Base-by-base conservation (phyloP, 2,329 filamentous ascomycete species). In the Chaetomium olivaceum region DNA sequence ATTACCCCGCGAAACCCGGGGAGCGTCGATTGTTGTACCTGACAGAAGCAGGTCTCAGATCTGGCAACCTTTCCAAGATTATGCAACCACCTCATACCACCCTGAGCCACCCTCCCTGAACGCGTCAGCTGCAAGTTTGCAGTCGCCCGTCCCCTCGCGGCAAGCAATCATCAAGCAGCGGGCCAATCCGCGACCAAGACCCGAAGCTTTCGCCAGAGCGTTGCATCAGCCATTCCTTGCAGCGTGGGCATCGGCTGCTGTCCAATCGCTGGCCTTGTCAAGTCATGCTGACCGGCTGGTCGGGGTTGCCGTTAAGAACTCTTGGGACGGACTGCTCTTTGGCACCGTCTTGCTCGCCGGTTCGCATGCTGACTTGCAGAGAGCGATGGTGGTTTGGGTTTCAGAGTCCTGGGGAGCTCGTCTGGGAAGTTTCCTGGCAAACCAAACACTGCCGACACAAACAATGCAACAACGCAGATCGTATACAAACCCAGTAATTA, bases 141-240 rank as follows among this genome's bases (percentile, higher is more conserved):
- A 21, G 27, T 27, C 27, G 25, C 43, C 57, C 25, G 48, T 50
- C 33, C 27, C 19, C 27, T 31, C 25, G 25, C 54, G 21, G 58
- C 29, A 21, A 39, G 48, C 31, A 61, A 31, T 14, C 58, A 54
- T 25, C 58, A 48, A 33, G 25, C n/a, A 12, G n/a, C 52, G 36
- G 36, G 27, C 63, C 58, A 61, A 61, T 65, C 63, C 63, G 50
- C 4, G 36, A 27, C 19, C 46, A 23, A 19, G 27, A 23, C 36
- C 16, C 21, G 27, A 48, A 12, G 27, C 12, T 21, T 27, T 39
- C 14, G 23, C 33, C 36, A 31, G 31, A 31, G 16, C 21, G 48
- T 43, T 11, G 56, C 61, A 57, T 62, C 27, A 14, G 29, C 39
- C 52, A 27, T 51, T 19, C 54, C 61, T 11, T 51, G 36, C 61